Conservation (phyloP, 2,329 filamentous ascomycete genomes). For the Fusarium xylarioides region DNA sequence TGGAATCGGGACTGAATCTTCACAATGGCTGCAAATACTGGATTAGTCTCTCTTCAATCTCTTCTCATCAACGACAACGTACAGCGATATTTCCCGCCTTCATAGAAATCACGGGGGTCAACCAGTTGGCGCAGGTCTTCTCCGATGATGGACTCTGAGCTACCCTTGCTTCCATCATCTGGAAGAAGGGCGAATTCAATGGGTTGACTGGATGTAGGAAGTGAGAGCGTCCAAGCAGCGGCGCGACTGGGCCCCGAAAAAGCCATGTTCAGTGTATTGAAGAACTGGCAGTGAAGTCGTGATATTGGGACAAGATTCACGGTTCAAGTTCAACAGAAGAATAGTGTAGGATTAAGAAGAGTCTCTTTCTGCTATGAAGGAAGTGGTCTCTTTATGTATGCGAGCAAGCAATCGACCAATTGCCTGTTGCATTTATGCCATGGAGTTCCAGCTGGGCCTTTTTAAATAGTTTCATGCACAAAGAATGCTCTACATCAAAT, state of each 20-base stretch:
- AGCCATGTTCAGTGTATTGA: background rate
- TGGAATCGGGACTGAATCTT: slow-evolving; percentile 31
- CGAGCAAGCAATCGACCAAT: background rate
- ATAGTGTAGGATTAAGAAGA: background rate
- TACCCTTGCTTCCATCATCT: background rate
- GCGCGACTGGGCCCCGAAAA: background rate
- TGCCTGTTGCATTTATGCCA: background rate
- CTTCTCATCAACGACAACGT: too few relatives aligned
- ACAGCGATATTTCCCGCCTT: background rate
- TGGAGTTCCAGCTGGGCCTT: background rate
- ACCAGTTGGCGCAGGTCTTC: background rate
- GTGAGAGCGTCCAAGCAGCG: background rate
- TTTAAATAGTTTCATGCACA: background rate
- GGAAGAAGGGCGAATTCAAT: background rate
- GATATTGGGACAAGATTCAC: background rate
- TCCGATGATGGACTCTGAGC: background rate
- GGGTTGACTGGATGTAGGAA: background rate
- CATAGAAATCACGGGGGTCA: background rate
- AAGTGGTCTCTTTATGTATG: background rate
- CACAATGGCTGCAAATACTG: slow-evolving; percentile 9
- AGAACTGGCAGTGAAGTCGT: fast-evolving
- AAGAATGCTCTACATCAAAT: background rate
- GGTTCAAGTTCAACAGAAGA: too few relatives aligned
- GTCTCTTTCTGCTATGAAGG: background rate
- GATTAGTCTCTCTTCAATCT: background rate